Base-by-base conservation (phyloP, 805 yeast genomes). In the Zygoascus flipseniorum region DNA sequence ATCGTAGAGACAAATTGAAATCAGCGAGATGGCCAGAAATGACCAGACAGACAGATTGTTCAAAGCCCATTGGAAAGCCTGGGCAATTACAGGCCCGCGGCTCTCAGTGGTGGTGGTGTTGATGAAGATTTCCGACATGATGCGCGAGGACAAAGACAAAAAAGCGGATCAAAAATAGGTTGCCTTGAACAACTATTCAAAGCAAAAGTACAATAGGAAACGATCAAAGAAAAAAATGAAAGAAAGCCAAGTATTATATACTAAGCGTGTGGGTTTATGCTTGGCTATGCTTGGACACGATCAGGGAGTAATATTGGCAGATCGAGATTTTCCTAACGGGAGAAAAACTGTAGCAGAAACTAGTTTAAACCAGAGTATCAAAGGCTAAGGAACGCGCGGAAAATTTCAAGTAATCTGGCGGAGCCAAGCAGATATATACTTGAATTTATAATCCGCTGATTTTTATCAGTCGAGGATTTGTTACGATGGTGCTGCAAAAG, bases 1-100 rank as follows among this genome's bases (percentile, higher is more conserved):
- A 59, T 70, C 73, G 48, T 64, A 67, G 10, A 65, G 32, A 6
- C 67, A 52, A 5, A 57, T 53, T n/a, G 56, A 58, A 5, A 61
- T 28, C 16, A 69, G 4, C 11, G 61, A 18, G 1, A 60, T 48
- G n/a, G 59, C 39, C 32, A 58, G 11, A 14, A 54, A 43, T 5
- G 61, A 52, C 63, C 64, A 61, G 18, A 51, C 13, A 3, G 39
- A 35, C 16, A 35, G 39, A 18, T 42, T 42, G 13, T 13, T 11
- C 20, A 10, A 11, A 42, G 44, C 44, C 44, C 44, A 42, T 14
- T 18, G 16, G 26, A 19, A 16, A 42, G 44, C 44, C 20, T 42
- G 44, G 13, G 5, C 26, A 8, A 42, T 23, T 8, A 42, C 5
- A 10, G 44, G 44, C 13, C 44, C 44, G 26, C 9, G 13, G 39